These are phyloP conservation scores for Penicillium atrosanguineum DNA, from an alignment of 495 filamentous ascomycete species.

Conservation along the genomic window DNA sequence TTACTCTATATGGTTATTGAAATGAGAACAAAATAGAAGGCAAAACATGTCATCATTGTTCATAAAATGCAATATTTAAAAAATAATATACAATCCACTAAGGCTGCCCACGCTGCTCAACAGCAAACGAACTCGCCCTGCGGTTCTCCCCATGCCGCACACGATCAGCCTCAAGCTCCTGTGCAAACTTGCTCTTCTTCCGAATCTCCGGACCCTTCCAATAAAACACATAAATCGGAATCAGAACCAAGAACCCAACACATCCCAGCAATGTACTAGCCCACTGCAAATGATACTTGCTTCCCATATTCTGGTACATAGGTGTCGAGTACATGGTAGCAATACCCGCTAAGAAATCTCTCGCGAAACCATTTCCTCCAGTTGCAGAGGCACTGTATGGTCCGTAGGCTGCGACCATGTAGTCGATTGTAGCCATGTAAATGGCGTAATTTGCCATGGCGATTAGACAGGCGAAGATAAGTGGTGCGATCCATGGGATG, in stretches of 20 bases:
- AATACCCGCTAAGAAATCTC: conserved; percentile 39
- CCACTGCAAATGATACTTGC: conserved; percentile 36
- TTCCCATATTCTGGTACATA: conserved; percentile 34
- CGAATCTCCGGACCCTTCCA: conserved; percentile 48
- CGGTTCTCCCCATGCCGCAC: conserved; percentile 8
- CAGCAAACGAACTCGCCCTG: conserved; percentile 1
- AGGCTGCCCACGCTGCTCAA: not conserved
- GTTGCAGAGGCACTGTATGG: conserved; percentile 77
- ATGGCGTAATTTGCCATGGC: conserved; percentile 69
- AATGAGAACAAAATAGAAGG: no score
- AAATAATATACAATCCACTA: not conserved
- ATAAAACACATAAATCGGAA: conserved; percentile 51
- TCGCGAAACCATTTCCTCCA: conserved; percentile 52
- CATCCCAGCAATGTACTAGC: conserved; percentile 43
- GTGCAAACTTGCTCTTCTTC: conserved; percentile 46
- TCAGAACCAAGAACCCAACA: conserved; percentile 41
- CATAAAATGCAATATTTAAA: not conserved
- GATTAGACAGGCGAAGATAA: conserved; percentile 59
- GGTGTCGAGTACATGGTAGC: conserved; percentile 2
- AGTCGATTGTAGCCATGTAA: conserved; percentile 81
- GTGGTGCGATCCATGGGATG: conserved; percentile 60
- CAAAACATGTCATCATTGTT: not conserved
- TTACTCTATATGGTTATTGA: no score
- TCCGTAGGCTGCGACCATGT: conserved; percentile 80
- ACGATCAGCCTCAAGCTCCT: conserved; percentile 25